These are phyloP conservation scores for Aspergillus sojae DNA, from an alignment of 2,329 filamentous ascomycete species.

Conservation along the genomic window DNA sequence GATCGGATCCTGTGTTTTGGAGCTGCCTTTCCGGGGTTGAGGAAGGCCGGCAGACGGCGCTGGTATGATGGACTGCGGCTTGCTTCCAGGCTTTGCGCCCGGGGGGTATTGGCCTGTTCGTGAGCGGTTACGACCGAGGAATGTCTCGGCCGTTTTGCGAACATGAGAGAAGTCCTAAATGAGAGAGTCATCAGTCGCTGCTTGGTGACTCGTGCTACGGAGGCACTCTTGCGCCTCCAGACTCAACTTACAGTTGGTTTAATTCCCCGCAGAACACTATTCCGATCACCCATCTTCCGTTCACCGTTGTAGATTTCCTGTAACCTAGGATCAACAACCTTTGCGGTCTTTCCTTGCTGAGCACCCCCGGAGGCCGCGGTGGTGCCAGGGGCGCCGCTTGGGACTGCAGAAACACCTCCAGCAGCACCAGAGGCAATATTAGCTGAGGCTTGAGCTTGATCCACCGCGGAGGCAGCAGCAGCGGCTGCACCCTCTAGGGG, in stretches of 20 bases:
- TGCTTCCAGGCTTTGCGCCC: constrained; percentile 36
- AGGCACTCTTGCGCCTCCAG: background rate
- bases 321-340: constrained; percentile 78
- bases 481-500: constrained; percentile 67
- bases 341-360: constrained; percentile 54
- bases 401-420: constrained; percentile 43
- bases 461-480: constrained; percentile 39
- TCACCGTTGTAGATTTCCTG: constrained; percentile 90
- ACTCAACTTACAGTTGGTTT: constrained; percentile 74
- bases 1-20: constrained; percentile 73
- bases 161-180: constrained; percentile 88
- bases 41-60: constrained; percentile 43
- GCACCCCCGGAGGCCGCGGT: constrained; percentile 26
- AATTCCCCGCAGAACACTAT: constrained; percentile 80
- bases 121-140: constrained; percentile 62
- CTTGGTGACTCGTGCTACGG: background rate
- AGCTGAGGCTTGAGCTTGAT: constrained; percentile 48
- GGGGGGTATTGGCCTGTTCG: constrained; percentile 40
- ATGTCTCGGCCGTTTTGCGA: constrained; percentile 78
- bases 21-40: constrained; percentile 44
- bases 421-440: constrained; percentile 55
- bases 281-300: constrained; percentile 88
- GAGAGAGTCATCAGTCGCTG: constrained; percentile 14
- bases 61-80: constrained; percentile 34
- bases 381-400: constrained; percentile 48